Conservation (phyloP, 768 basidiomycete genomes). For the Leccinum rimulosum region DNA sequence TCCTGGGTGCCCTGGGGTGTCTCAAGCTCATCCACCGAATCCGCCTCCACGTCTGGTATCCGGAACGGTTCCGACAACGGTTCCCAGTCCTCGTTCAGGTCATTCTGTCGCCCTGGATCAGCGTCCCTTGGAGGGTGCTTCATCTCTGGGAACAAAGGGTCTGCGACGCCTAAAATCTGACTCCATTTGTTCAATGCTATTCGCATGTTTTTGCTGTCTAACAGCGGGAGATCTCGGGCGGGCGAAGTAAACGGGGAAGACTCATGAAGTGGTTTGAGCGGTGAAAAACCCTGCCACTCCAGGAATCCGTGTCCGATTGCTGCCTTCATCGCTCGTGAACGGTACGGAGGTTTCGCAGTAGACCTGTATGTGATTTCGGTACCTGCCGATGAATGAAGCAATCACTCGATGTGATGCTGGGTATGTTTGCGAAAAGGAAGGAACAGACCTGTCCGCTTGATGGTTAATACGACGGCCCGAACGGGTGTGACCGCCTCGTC, state of each 20-base stretch:
- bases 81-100: constrained; percentile 20
- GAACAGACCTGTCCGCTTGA: constrained; percentile 29
- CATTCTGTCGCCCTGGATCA: constrained; percentile 5
- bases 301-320: constrained; percentile 32
- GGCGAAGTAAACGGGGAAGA: constrained; percentile 28
- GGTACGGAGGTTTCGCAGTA: constrained; percentile 22
- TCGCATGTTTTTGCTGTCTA: constrained; percentile 30
- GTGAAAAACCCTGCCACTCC: constrained; percentile 32
- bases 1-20: constrained; percentile 4
- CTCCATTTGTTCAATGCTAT: constrained; percentile 34
- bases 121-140: background rate
- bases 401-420: background rate
- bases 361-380: constrained; percentile 22
- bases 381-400: constrained; percentile 4
- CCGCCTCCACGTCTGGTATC: background rate
- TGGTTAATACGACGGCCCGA: constrained; percentile 14
- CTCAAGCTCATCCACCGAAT: constrained; percentile 1
- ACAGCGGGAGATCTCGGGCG: constrained; percentile 7
- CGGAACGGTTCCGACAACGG: constrained; percentile 22
- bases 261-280: constrained; percentile 28
- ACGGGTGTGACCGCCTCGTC: background rate
- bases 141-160: constrained; percentile 34
- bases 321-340: constrained; percentile 30
- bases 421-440: background rate
- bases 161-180: constrained; percentile 31